Conservation (phyloP, 768 basidiomycete genomes). For the Suillus spraguei region DNA sequence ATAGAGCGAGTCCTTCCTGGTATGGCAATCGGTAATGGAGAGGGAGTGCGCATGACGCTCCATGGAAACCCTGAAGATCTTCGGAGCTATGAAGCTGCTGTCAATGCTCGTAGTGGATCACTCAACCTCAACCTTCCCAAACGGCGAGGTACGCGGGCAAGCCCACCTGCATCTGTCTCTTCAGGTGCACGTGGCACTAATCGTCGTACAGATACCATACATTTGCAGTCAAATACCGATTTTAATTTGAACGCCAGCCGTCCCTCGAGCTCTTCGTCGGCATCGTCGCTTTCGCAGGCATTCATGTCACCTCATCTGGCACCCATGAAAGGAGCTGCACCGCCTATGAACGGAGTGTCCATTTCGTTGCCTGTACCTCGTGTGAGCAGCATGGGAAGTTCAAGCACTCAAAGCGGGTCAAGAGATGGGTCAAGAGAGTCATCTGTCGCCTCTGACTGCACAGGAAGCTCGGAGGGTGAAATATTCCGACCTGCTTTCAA, state of each 20-base stretch:
- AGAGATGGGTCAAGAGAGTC: constrained; percentile 33
- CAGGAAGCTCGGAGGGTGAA: constrained; percentile 35
- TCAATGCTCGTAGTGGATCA: constrained; percentile 67
- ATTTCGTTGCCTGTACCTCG: constrained; percentile 38
- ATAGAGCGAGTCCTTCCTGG: constrained; percentile 26
- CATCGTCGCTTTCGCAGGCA: constrained; percentile 44
- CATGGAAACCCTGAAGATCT: constrained; percentile 62
- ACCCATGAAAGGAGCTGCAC: constrained; percentile 21
- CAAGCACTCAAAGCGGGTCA: constrained; percentile 25
- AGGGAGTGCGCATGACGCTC: constrained; percentile 41
- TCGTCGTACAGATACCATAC: neutral
- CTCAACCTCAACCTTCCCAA: constrained; percentile 57
- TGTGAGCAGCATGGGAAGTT: constrained; percentile 13
- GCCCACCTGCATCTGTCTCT: constrained; percentile 19
- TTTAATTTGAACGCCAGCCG: constrained; percentile 32
- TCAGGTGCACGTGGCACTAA: constrained; percentile 12
- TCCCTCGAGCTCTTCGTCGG: constrained; percentile 40
- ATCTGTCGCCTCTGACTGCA: constrained; percentile 35
- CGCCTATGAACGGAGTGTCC: constrained; percentile 29
- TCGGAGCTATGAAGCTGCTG: constrained; percentile 73
- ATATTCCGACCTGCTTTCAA: constrained; percentile 67
- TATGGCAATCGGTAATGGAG: constrained; percentile 21
- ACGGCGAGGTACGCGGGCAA: constrained; percentile 32
- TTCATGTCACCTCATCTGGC: constrained; percentile 29
- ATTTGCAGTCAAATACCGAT: constrained; percentile 14